phyloP scores from a whole-genome alignment of 2,329 filamentous ascomycete species.

The Alternaria consortialis region DNA sequence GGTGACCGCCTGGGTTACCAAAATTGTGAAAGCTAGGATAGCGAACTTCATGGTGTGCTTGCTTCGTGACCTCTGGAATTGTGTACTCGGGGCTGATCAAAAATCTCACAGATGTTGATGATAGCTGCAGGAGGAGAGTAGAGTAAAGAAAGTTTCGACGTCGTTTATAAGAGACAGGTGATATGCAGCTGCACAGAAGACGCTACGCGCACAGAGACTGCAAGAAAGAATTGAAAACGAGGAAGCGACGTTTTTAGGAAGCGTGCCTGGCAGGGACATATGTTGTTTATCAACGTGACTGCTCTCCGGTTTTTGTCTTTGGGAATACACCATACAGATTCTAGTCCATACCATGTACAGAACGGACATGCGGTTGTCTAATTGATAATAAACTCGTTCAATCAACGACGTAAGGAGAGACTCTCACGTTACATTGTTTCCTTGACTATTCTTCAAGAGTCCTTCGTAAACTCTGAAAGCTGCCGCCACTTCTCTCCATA shows the following conservation, averaged over 20 bases:
- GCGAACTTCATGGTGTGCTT: conserved; percentile 11
- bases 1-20: not conserved
- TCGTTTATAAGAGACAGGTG: not conserved
- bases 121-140: not conserved
- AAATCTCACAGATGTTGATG: not conserved
- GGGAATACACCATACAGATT: too few relatives aligned
- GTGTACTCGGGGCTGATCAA: not conserved
- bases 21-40: conserved; percentile 7
- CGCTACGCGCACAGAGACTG: not conserved
- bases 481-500: conserved; percentile 65
- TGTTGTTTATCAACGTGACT: not conserved
- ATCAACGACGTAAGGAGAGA: too few relatives aligned
- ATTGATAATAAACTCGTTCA: too few relatives aligned
- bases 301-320: too few relatives aligned
- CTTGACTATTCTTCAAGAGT: conserved; percentile 20
- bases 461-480: conserved; percentile 58
- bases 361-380: too few relatives aligned
- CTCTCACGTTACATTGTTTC: not conserved
- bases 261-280: not conserved
- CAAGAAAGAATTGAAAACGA: not conserved
- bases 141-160: not conserved
- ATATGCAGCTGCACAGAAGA: not conserved
- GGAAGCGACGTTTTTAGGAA: not conserved
- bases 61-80: not conserved
- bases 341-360: too few relatives aligned